A percentile compares a stretch with the other conserved stretches of the same genome.
Evolutionary conservation across 2,329 filamentous ascomycete genomes (phyloP).

Genomic region (Fusarium guadeloupense): DNA sequence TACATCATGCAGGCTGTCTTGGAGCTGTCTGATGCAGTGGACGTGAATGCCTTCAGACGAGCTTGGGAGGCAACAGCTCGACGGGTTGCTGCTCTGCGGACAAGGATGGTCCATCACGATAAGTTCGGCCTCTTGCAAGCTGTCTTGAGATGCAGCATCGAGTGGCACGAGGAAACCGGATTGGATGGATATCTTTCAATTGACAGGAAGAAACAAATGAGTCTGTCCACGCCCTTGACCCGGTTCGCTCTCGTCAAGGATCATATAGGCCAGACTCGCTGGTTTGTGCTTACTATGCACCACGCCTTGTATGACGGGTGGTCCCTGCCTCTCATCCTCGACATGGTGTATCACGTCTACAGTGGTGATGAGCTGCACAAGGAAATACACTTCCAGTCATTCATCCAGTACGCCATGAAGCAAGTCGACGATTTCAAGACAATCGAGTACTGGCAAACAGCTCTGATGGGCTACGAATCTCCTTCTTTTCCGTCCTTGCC

Average conservation of each 20-base stretch:
- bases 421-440: not conserved
- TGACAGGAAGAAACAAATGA: conserved; percentile 8
- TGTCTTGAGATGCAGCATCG: not conserved
- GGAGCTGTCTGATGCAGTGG: conserved; percentile 16
- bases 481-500: conserved; percentile 7
- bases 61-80: conserved; percentile 24
- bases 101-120: conserved; percentile 15
- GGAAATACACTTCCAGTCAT: not conserved
- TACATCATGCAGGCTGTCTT: conserved; percentile 49
- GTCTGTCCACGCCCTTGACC: conserved; percentile 3
- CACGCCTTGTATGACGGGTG: too few relatives aligned
- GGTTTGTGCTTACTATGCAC: too few relatives aligned
- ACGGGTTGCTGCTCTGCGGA: conserved; percentile 10
- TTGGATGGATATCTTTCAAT: conserved; percentile 1
- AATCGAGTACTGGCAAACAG: conserved; percentile 5
- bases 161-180: not conserved
- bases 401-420: conserved; percentile 5
- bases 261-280: too few relatives aligned
- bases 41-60: not conserved
- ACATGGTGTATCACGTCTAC: conserved; percentile 17
- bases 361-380: not conserved
- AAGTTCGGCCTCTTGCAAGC: conserved; percentile 16
- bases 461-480: not conserved
- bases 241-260: too few relatives aligned
- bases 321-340: conserved; percentile 22